Evolutionary conservation across 2,329 filamentous ascomycete species (phyloP).

Genomic region (Eutypa lata): DNA sequence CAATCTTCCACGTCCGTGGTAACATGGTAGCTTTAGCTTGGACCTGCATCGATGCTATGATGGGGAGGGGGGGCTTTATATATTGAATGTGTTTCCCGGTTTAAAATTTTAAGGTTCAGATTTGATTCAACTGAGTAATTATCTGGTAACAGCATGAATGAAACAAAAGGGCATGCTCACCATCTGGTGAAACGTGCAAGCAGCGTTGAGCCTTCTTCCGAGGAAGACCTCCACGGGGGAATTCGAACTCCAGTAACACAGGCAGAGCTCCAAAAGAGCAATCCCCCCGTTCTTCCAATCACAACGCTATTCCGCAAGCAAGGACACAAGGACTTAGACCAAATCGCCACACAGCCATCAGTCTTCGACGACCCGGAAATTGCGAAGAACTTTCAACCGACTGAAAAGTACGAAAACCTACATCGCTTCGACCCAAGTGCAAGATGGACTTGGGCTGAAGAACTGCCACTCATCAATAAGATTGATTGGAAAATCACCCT

Average conservation of each 20-base stretch:
- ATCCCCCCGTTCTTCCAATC: constrained; percentile 19
- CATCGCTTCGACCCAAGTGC: constrained; percentile 28
- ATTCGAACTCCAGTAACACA: too few species aligned
- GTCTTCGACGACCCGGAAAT: constrained; percentile 40
- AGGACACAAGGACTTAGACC: constrained; percentile 12
- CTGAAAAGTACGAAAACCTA: constrained; percentile 27
- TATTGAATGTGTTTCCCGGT: neutral
- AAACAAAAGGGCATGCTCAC: neutral
- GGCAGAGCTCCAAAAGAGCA: constrained; percentile 17
- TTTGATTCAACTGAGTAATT: neutral
- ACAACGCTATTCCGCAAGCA: constrained; percentile 20
- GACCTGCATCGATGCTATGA: neutral
- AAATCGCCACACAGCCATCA: constrained; percentile 39
- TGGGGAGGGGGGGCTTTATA: neutral
- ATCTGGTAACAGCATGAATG: neutral
- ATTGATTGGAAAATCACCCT: constrained; percentile 48
- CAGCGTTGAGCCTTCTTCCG: neutral
- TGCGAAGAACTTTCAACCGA: constrained; percentile 32
- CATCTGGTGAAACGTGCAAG: neutral
- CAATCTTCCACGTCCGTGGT: neutral
- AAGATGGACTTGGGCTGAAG: constrained; percentile 30
- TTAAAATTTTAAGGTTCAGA: neutral
- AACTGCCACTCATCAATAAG: constrained; percentile 29
- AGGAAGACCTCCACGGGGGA: neutral
- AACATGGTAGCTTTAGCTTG: neutral